Percentiles rank a stretch among this genome's conserved stretches.
Conservation (phyloP, 768 basidiomycete genomes). For the Suillus placidus region DNA sequence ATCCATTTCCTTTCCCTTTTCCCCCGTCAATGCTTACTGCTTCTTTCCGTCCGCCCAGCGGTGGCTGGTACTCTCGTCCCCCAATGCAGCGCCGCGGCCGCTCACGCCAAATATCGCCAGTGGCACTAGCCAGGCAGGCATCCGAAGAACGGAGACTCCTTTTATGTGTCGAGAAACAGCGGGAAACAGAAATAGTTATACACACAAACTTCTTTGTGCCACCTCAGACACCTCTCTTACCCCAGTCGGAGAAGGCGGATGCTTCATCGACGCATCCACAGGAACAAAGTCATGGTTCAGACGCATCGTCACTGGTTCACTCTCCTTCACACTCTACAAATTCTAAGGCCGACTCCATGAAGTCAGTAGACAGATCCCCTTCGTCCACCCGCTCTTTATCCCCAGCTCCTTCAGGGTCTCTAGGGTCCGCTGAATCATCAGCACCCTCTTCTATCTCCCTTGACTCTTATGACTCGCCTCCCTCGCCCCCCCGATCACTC, state of each 20-base stretch:
- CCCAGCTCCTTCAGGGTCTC: slow-evolving; percentile 25
- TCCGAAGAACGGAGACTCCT: slow-evolving; percentile 41
- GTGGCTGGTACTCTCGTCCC: slow-evolving; percentile 27
- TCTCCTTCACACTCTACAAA: slow-evolving; percentile 7
- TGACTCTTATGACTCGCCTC: slow-evolving; percentile 51
- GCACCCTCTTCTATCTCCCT: slow-evolving; percentile 29
- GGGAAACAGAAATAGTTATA: slow-evolving; percentile 4
- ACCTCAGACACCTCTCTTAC: slow-evolving; percentile 6
- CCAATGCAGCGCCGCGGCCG: slow-evolving; percentile 41
- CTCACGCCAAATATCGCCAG: slow-evolving; percentile 44
- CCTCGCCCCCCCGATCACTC: slow-evolving; percentile 46
- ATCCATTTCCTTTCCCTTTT: slow-evolving; percentile 14
- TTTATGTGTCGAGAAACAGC: slow-evolving; percentile 18
- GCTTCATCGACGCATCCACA: not conserved
- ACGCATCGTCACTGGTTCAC: not conserved
- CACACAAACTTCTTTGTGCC: slow-evolving; percentile 8
- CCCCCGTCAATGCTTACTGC: slow-evolving; percentile 26
- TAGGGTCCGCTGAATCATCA: slow-evolving; percentile 14
- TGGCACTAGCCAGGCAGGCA: slow-evolving; percentile 46
- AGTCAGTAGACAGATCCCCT: slow-evolving; percentile 4
- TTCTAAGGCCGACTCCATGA: not conserved
- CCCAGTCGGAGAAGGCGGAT: slow-evolving; percentile 11
- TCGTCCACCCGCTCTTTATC: slow-evolving; percentile 22
- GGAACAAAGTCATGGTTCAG: not conserved
- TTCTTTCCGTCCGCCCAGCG: slow-evolving; percentile 24